These are phyloP conservation scores for Pichia kluyveri DNA, from an alignment of 805 yeast species.

Conservation along the genomic window DNA sequence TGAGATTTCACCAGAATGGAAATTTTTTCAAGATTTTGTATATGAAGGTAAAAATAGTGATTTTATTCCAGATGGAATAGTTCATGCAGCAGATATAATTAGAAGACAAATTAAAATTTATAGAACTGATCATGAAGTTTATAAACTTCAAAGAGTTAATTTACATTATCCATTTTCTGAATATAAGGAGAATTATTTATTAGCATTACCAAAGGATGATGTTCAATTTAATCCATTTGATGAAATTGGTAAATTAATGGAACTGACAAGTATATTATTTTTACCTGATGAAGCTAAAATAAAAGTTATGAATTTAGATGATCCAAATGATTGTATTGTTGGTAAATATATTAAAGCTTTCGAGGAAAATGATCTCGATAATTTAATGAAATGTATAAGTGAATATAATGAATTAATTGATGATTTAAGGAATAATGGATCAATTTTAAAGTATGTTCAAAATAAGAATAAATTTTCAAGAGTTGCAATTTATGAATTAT, in stretches of 20 bases:
- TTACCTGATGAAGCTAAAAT: slow-evolving; percentile 30
- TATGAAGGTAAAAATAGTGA: slow-evolving; percentile 15
- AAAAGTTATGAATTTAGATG: slow-evolving; percentile 27
- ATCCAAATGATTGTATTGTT: slow-evolving; percentile 30
- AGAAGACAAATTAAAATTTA: slow-evolving; percentile 16
- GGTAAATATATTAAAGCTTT: slow-evolving; percentile 30
- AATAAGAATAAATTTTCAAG: slow-evolving; percentile 25
- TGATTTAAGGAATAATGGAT: slow-evolving; percentile 27
- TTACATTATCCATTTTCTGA: slow-evolving; percentile 33
- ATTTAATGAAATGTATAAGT: slow-evolving; percentile 20
- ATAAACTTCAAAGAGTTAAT: slow-evolving; percentile 18
- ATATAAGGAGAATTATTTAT: slow-evolving; percentile 39
- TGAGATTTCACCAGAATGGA: slow-evolving; percentile 7
- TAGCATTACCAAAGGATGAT: slow-evolving; percentile 44
- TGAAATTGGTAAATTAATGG: slow-evolving; percentile 50
- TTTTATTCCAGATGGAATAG: slow-evolving; percentile 10
- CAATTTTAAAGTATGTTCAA: slow-evolving; percentile 12
- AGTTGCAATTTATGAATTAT: slow-evolving; percentile 52
- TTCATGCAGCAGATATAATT: slow-evolving; percentile 16
- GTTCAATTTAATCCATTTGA: slow-evolving; percentile 51
- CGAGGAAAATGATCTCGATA: slow-evolving; percentile 13
- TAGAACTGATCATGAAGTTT: slow-evolving; percentile 21
- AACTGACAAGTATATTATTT: slow-evolving; percentile 29
- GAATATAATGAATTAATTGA: slow-evolving; percentile 36
- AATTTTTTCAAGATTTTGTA: slow-evolving; percentile 15